These are phyloP conservation scores for Ilyonectria mors-panacis DNA, from an alignment of 2,329 filamentous ascomycete genomes.

Conservation along the genomic window DNA sequence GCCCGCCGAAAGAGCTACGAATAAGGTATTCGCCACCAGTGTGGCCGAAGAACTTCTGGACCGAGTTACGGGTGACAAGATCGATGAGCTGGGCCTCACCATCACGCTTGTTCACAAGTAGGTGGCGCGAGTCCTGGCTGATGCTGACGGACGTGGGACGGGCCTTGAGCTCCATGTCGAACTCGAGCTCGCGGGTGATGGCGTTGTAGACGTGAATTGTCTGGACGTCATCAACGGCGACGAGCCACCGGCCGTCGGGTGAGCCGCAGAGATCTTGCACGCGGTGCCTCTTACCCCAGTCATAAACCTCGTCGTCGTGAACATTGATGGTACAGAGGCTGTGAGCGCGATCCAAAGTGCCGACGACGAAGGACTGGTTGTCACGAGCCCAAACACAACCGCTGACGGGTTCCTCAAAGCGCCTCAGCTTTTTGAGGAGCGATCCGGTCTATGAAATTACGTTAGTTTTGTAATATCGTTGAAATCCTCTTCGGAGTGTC, in stretches of 20 bases:
- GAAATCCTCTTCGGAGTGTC: background rate
- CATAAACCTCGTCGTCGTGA: constrained; percentile 72
- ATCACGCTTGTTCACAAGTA: constrained; percentile 87
- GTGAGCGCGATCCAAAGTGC: constrained; percentile 77
- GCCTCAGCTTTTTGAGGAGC: constrained; percentile 74
- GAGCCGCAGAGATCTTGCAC: constrained; percentile 91
- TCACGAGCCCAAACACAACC: constrained; percentile 91
- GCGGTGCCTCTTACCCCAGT: constrained; percentile 80
- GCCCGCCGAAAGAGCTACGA: constrained; percentile 87
- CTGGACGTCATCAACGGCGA: constrained; percentile 80
- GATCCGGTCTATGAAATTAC: constrained; percentile 68
- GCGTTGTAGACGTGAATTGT: constrained; percentile 89
- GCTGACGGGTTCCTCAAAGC: constrained; percentile 88
- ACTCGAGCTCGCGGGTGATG: constrained; percentile 79
- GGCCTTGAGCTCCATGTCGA: constrained; percentile 75
- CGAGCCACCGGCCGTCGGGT: constrained; percentile 82
- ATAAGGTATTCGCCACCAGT: constrained; percentile 85
- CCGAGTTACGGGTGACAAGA: constrained; percentile 78
- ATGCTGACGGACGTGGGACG: constrained; percentile 86
- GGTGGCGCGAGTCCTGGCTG: constrained; percentile 82
- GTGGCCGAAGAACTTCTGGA: constrained; percentile 83
- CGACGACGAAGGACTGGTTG: constrained; percentile 83
- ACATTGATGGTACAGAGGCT: constrained; percentile 81
- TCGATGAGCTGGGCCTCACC: constrained; percentile 86
- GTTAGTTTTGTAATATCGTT: constrained; percentile 36